Conservation (phyloP, 371 early-diverging fungal genomes). For the Cokeromyces recurvatus region DNA sequence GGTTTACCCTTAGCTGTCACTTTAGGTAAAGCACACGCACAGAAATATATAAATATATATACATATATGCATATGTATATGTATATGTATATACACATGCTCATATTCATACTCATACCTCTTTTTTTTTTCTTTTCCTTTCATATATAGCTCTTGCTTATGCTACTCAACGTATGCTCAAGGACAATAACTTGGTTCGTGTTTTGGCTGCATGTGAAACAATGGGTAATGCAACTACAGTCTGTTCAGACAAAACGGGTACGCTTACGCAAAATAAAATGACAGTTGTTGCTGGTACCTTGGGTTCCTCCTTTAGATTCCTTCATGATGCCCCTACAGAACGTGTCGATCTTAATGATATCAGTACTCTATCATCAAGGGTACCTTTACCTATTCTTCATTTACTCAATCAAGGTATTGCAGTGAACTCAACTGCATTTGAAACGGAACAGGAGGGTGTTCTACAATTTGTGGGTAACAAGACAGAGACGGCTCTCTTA, state of each 20-base stretch:
- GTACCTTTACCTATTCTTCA: constrained; percentile 39
- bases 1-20: constrained; percentile 80
- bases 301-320: constrained; percentile 47
- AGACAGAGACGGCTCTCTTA: constrained; percentile 88
- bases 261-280: constrained; percentile 89
- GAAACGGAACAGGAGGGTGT: constrained; percentile 48
- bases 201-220: constrained; percentile 89
- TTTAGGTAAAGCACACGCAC: constrained; percentile 27
- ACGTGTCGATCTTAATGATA: constrained; percentile 33
- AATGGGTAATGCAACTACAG: constrained; percentile 90
- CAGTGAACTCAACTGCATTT: constrained; percentile 78
- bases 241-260: constrained; percentile 92
- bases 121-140: no score
- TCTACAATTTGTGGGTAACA: constrained; percentile 56
- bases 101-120: no score
- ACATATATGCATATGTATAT: background rate
- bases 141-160: constrained; percentile 59
- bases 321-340: constrained; percentile 29
- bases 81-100: background rate
- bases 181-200: constrained; percentile 89
- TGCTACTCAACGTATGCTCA: constrained; percentile 78
- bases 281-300: constrained; percentile 76
- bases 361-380: constrained; percentile 17
- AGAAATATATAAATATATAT: background rate
- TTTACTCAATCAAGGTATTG: constrained; percentile 62